Conservation (phyloP, 345 rosid species). For the Populus alba region DNA sequence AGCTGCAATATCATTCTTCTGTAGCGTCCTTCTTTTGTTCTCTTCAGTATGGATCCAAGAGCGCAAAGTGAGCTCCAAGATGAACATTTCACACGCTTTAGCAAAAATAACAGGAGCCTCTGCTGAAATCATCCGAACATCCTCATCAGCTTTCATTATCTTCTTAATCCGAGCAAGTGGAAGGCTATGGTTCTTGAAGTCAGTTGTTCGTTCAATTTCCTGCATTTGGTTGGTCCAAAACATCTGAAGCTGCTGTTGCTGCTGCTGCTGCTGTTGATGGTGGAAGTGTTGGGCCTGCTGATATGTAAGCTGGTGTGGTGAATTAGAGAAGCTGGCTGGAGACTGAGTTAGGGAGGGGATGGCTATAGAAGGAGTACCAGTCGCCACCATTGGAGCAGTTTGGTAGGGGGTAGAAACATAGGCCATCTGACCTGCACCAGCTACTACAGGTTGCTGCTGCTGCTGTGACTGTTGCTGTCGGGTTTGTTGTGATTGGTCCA, state of each 20-base stretch:
- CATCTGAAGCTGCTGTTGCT: conserved; percentile 41
- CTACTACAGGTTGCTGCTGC: conserved; percentile 38
- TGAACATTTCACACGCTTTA: conserved; percentile 47
- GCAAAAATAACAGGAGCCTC: conserved; percentile 48
- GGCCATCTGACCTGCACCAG: conserved; percentile 43
- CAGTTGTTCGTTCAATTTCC: conserved; percentile 37
- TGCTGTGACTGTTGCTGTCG: conserved; percentile 41
- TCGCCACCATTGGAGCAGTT: conserved; percentile 39
- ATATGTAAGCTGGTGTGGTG: conserved; percentile 37
- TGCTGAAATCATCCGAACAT: conserved; percentile 50
- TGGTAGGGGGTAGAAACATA: conserved; percentile 51
- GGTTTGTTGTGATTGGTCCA: conserved; percentile 57
- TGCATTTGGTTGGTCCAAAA: conserved; percentile 46
- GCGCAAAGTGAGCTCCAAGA: conserved; percentile 42
- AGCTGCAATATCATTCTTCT: conserved; percentile 46
- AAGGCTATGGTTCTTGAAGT: conserved; percentile 45
- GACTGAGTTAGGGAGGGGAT: conserved; percentile 37
- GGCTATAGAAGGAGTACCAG: conserved; percentile 45
- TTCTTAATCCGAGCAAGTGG: conserved; percentile 47
- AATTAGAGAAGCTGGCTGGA: conserved; percentile 20
- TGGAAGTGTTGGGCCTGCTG: conserved; percentile 47
- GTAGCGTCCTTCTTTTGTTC: conserved; percentile 44
- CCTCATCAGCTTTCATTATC: conserved; percentile 48
- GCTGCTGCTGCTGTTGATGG: conserved; percentile 45
- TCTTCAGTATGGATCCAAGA: conserved; percentile 49